These are phyloP conservation scores for Boletus bicolor DNA, from an alignment of 768 basidiomycete genomes.

Conservation along the genomic window DNA sequence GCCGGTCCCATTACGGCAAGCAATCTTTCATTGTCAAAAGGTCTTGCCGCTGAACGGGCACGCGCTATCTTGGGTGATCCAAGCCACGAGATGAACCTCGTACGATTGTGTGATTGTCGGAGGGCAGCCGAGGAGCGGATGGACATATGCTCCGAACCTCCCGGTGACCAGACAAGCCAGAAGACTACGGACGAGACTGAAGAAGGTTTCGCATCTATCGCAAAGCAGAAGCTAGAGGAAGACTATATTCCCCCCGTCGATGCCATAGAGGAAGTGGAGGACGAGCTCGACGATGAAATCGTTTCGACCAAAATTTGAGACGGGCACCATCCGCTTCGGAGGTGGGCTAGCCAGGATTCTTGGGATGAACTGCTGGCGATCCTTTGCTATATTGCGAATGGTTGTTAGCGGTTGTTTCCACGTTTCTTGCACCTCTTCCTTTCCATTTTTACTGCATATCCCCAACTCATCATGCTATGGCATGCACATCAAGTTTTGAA, in stretches of 20 bases:
- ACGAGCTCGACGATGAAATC: slow-evolving; percentile 19
- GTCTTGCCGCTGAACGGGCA: slow-evolving; percentile 63
- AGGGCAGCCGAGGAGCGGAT: slow-evolving; percentile 15
- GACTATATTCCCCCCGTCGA: slow-evolving; percentile 15
- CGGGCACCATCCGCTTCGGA: neutral
- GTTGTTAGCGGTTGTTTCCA: slow-evolving; percentile 33
- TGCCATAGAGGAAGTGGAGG: slow-evolving; percentile 17
- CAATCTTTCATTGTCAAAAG: slow-evolving; percentile 61
- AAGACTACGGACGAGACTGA: slow-evolving; percentile 44
- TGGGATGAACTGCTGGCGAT: slow-evolving; percentile 33
- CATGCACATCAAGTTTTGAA: neutral
- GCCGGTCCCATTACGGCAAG: slow-evolving; percentile 59
- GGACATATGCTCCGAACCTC: slow-evolving; percentile 14
- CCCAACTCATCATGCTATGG: slow-evolving; percentile 6
- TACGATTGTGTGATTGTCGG: slow-evolving; percentile 42
- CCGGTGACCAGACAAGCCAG: slow-evolving; percentile 18
- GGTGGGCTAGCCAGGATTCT: slow-evolving; percentile 17
- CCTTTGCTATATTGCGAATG: slow-evolving; percentile 31
- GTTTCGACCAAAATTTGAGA: slow-evolving; percentile 4
- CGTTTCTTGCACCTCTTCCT: slow-evolving; percentile 12
- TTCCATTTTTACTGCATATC: neutral
- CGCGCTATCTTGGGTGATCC: slow-evolving; percentile 49
- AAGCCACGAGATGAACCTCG: slow-evolving; percentile 43
- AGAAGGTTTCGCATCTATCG: slow-evolving; percentile 47
- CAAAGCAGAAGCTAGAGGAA: slow-evolving; percentile 32